These are phyloP conservation scores for Dalbergia cochinchinensis DNA, from an alignment of 306 rosid genomes.

Conservation along the genomic window DNA sequence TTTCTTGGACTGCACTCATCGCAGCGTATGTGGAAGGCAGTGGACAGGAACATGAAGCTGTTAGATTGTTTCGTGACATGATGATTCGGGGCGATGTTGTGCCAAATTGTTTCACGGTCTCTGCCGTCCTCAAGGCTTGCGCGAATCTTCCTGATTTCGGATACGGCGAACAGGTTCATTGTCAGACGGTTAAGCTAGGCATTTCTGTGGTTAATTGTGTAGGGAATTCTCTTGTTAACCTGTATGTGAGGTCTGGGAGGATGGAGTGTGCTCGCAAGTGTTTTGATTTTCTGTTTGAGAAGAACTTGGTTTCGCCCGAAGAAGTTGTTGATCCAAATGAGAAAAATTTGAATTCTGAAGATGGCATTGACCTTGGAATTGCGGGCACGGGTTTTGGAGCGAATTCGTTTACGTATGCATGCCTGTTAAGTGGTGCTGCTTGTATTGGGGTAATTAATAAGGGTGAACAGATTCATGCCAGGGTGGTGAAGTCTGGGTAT, in stretches of 20 bases:
- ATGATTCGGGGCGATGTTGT: constrained; percentile 50
- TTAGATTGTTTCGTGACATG: constrained; percentile 55
- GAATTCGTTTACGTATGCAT: constrained; percentile 63
- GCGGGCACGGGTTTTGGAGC: constrained; percentile 54
- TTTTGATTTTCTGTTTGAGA: constrained; percentile 63
- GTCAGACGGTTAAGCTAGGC: constrained; percentile 59
- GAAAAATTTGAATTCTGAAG: constrained; percentile 45
- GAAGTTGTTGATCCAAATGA: constrained; percentile 50
- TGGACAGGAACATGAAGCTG: constrained; percentile 57
- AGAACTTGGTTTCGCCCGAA: constrained; percentile 55
- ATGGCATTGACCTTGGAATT: constrained; percentile 47
- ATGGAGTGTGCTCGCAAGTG: constrained; percentile 62
- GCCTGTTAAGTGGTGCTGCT: constrained; percentile 78
- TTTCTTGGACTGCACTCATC: constrained; percentile 76
- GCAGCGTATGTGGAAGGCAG: constrained; percentile 54
- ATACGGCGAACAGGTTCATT: constrained; percentile 56
- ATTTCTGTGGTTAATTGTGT: constrained; percentile 60
- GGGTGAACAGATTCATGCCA: constrained; percentile 74
- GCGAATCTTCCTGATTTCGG: constrained; percentile 55
- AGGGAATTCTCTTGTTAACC: constrained; percentile 62
- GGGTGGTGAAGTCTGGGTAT: constrained; percentile 57
- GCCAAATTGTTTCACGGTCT: constrained; percentile 69
- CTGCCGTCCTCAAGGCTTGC: constrained; percentile 66
- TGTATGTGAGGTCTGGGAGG: constrained; percentile 70
- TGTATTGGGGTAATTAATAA: constrained; percentile 57